Evolutionary conservation across 140 eudicot species (phyloP).

Genomic region (Ambrosia hybrid): DNA sequence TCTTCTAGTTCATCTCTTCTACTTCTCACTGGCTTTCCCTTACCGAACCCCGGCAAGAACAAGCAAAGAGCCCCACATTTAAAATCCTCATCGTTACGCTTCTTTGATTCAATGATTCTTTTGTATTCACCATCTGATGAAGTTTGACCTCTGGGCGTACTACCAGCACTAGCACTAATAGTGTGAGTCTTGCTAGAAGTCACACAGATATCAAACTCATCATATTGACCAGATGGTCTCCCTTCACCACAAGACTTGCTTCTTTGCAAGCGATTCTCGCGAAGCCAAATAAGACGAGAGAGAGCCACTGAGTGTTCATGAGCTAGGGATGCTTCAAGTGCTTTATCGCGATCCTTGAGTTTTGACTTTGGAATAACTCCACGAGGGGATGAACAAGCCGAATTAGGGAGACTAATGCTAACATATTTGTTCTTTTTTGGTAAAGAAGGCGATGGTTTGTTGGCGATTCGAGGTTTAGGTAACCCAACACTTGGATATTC

Average conservation of each 20-base stretch:
- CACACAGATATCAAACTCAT: conserved; percentile 64
- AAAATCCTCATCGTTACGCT: conserved; percentile 42
- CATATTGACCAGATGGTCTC: conserved; percentile 47
- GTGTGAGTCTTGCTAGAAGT: conserved; percentile 21
- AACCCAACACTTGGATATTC: neutral
- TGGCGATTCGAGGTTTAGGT: conserved; percentile 20
- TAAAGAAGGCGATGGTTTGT: conserved; percentile 20
- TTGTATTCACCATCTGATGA: conserved; percentile 16
- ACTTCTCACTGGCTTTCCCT: conserved; percentile 55
- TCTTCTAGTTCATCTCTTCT: conserved; percentile 40
- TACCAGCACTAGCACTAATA: conserved; percentile 14
- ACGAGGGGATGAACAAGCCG: conserved; percentile 60
- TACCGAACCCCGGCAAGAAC: conserved; percentile 69
- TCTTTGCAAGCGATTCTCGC: conserved; percentile 52
- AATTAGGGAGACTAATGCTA: conserved; percentile 74
- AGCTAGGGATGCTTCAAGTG: conserved; percentile 23
- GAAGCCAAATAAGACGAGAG: conserved; percentile 51
- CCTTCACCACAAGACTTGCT: conserved; percentile 83
- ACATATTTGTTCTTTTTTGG: conserved; percentile 53
- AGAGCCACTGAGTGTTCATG: conserved; percentile 69
- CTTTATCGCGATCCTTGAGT: conserved; percentile 16
- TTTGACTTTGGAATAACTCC: conserved; percentile 32
- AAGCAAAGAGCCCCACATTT: conserved; percentile 76
- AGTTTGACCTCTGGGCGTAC: conserved; percentile 22
- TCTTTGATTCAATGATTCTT: conserved; percentile 18